Base-by-base conservation (phyloP, 2,329 filamentous ascomycete genomes). In the Hypoxylon sp. region DNA sequence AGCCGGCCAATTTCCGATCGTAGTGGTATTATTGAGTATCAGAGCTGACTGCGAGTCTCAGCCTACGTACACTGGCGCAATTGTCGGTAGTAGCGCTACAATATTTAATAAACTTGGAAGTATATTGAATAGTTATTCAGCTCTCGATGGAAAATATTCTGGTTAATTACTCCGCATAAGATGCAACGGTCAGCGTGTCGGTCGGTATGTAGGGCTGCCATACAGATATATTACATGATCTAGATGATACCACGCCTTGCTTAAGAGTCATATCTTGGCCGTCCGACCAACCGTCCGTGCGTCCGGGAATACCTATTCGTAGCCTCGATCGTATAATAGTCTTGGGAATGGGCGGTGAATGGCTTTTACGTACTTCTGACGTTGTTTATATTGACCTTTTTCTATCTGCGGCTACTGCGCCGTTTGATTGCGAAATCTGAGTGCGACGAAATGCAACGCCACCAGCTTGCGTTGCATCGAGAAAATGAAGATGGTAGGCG, bases 161-260 rank as follows among this genome's bases (percentile, higher is more conserved):
- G 11, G 19, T 64, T 32, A 21, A 53, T 56, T 55, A 28, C 60
- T 52, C 60, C 52, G 50, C 30, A 46, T 46, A 52, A 50, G 51
- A 65, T 68, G 55, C 53, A 25, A 60, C 63, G 17, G 52, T 61
- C 55, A 67, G 63, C 59, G 38, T 53, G 23, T 28, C 55, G 57
- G 41, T 60, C 63, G 66, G 63, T 63, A 57, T 52, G 66, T 62
- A 65, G 43, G 62, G 62, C 66, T 63, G 45, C 30, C 43, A 57
- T 50, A 41, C 32, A 51, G 36, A 55, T 52, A 52, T 19, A 41
- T 65, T 62, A 61, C 48, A 66, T 63, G 58, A 58, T 67, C 46
- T 61, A 61, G 48, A 66, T 62, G 45, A 60, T 61, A 66, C 63
- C n/a, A 46, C 28, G 30, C 30, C 51, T 36, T 38, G 36, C 19